Evolutionary conservation across 2,329 filamentous ascomycete genomes (phyloP), one percentile per base, ranked within the genome.

Genomic region (Volutella citrinella): DNA sequence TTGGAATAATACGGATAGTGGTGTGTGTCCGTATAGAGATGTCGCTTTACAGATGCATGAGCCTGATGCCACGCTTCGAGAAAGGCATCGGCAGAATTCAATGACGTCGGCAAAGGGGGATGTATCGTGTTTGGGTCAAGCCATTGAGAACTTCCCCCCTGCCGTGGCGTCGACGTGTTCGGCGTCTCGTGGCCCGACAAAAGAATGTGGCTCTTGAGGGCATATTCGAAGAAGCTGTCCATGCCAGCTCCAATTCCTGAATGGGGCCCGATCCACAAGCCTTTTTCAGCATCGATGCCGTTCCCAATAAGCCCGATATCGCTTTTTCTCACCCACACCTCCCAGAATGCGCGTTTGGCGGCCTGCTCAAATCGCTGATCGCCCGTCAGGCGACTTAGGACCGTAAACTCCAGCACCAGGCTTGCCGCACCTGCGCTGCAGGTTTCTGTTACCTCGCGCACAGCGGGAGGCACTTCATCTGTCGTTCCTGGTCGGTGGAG

Each of bases 161-260:
- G 64, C 59, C 15, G 69, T 60, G 45, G 64, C 5, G 44, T 49
- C 5, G 63, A 57, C 6, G 45, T 38, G 43, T 82, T 82, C 4
- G 76, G 76, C 40, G 72, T 59, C 11, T 70, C 72, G 38, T 84
- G 79, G 2, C 87, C 87, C 3, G 91, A 95, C 15, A 97, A 77
- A 16, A 98, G 65, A 40, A 98, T 86, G 56, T 95, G 82, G 13
- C 89, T 89, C 64, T 98, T 98, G 52, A 97, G 75, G 5, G 93
- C 90, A 62, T 98, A 98, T 64, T 98, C 93, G 55, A 95, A 97
- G 66, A 98, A 98, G 64, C 90, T 96, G 65, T 98, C 93, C 54
- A 95, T 88, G 23, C 93, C 93, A 7, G 93, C 93, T 30, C 93
- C 93, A 49, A 98, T 95, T 19, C 93, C 91, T n/a, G 91, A 83